Percentiles rank a stretch among this genome's conserved stretches.
Evolutionary conservation across 192 early-diverging fungal species (phyloP).

Genomic region (Thoreauomyces humboldtii): DNA sequence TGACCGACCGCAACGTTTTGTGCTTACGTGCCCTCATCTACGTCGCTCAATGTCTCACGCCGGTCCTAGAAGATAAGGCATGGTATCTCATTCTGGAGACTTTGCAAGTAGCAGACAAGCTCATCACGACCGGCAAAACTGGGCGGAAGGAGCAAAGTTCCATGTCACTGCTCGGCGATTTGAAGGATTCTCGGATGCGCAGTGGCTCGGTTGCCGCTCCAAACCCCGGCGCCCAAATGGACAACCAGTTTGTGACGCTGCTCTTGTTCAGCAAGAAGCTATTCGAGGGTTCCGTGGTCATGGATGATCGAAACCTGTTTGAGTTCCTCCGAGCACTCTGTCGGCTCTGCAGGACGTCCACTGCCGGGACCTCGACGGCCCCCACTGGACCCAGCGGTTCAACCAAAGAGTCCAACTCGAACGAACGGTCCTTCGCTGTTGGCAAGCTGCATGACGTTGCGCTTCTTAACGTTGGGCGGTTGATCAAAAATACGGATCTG

Average conservation of each 20-base stretch:
- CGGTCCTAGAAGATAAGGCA: slow-evolving; percentile 66
- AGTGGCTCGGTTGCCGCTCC: slow-evolving; percentile 3
- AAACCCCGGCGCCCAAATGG: slow-evolving; percentile 9
- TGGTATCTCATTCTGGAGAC: slow-evolving; percentile 91
- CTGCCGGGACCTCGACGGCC: slow-evolving; percentile 27
- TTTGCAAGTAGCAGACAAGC: slow-evolving; percentile 80
- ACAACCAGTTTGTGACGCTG: slow-evolving; percentile 32
- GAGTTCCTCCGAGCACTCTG: slow-evolving; percentile 71
- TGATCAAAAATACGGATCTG: slow-evolving; percentile 40
- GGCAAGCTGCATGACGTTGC: slow-evolving; percentile 66
- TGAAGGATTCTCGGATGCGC: slow-evolving; percentile 23
- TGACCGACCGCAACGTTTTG: slow-evolving; percentile 76
- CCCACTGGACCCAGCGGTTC: slow-evolving; percentile 16
- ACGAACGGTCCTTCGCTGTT: slow-evolving; percentile 78
- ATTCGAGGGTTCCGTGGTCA: slow-evolving; percentile 63
- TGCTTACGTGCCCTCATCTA: slow-evolving; percentile 71
- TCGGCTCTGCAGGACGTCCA: slow-evolving; percentile 45
- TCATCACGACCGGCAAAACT: slow-evolving; percentile 56
- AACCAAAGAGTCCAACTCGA: slow-evolving; percentile 41
- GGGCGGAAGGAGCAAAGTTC: slow-evolving; percentile 42
- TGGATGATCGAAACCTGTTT: slow-evolving; percentile 58
- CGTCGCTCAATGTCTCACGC: slow-evolving; percentile 69
- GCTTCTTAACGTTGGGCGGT: slow-evolving; percentile 47
- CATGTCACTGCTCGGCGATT: slow-evolving; percentile 17
- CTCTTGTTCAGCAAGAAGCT: slow-evolving; percentile 52